Conservation (phyloP, 2,329 filamentous ascomycete genomes). For the Sporothrix inflata region DNA sequence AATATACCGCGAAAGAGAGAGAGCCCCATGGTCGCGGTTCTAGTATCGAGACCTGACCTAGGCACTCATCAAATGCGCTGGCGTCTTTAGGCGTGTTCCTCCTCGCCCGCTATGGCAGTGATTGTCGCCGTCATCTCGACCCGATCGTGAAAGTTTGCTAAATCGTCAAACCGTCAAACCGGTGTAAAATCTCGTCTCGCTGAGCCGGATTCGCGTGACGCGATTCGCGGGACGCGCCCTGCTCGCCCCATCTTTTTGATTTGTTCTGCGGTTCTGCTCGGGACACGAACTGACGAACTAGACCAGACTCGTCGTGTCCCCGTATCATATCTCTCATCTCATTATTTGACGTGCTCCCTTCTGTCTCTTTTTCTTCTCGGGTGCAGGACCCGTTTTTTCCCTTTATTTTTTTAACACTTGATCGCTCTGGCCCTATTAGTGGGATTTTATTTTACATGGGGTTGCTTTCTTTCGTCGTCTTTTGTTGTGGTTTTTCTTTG, state of each 20-base stretch:
- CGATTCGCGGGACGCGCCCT: constrained; percentile 5
- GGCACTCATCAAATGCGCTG: constrained; percentile 1
- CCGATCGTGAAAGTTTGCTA: neutral
- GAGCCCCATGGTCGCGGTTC: neutral
- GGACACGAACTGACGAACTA: constrained; percentile 6
- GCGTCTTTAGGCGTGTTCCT: neutral
- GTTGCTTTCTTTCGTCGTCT: neutral
- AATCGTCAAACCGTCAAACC: neutral
- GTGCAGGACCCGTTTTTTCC: constrained; percentile 12
- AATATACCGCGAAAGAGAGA: no score
- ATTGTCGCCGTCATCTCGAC: neutral
- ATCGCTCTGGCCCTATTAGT: constrained; percentile 23
- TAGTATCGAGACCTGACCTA: neutral
- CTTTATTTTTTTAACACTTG: no score
- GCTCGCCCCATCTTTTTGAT: neutral
- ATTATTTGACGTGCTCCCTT: neutral
- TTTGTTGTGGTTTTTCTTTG: neutral
- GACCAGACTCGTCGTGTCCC: constrained; percentile 15
- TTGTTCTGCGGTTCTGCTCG: neutral
- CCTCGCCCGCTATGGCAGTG: neutral
- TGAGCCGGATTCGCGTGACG: constrained; percentile 15
- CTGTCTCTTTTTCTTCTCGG: neutral
- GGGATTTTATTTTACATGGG: constrained; percentile 13
- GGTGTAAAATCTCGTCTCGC: neutral
- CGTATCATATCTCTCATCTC: neutral